Evolutionary conservation across 257 asterid species (phyloP).

Genomic region (Jacaranda copaia): DNA sequence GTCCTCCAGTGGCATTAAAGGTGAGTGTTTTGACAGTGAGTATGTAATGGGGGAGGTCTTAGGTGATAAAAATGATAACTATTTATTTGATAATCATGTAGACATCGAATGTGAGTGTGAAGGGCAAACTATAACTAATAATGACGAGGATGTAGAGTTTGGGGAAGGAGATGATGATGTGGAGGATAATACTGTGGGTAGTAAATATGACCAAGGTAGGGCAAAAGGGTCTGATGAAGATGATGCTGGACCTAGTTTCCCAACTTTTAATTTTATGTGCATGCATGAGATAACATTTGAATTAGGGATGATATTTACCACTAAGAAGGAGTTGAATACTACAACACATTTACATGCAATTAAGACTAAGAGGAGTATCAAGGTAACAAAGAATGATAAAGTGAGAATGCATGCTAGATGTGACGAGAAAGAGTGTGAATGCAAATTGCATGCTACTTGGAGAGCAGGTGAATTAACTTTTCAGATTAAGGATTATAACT

Average conservation of each 20-base stretch:
- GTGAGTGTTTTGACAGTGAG: too few relatives aligned
- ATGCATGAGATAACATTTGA: neutral
- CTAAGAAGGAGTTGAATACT: neutral
- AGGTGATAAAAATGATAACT: too few relatives aligned
- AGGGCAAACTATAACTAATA: too few relatives aligned
- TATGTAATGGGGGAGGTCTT: too few relatives aligned
- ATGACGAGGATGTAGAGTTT: too few relatives aligned
- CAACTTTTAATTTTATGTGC: neutral
- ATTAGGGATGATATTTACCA: neutral
- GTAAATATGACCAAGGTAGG: neutral
- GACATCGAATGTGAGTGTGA: too few relatives aligned
- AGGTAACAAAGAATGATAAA: neutral
- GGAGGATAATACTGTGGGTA: neutral
- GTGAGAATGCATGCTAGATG: neutral
- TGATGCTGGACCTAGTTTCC: neutral
- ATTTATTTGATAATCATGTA: too few relatives aligned
- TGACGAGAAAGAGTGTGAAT: neutral
- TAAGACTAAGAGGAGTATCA: neutral
- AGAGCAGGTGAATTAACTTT: neutral
- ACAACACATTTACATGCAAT: neutral
- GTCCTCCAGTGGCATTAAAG: too few relatives aligned
- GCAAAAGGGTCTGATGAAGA: neutral
- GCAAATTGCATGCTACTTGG: neutral
- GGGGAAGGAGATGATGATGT: neutral
- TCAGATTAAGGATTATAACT: neutral